Conservation (phyloP, 352 stramenopile species). For the Phytophthora quininea region DNA sequence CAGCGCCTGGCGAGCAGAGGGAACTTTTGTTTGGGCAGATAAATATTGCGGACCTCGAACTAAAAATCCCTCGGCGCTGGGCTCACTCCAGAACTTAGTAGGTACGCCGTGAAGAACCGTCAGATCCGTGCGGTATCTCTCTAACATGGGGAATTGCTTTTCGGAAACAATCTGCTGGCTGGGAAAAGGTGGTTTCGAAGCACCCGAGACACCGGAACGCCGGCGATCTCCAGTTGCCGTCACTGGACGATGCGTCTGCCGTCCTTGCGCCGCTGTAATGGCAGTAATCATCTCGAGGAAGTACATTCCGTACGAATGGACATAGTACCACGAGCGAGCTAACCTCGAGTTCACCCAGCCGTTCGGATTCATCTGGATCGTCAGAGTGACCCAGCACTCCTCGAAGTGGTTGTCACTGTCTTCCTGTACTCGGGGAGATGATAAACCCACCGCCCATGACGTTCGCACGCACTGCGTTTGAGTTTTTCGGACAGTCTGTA, state of each 20-base stretch:
- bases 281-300: conserved; percentile 85
- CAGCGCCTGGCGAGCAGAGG: conserved; percentile 61
- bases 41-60: conserved; percentile 75
- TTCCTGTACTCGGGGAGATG: conserved; percentile 57
- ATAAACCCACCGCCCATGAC: conserved; percentile 88
- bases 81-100: conserved; percentile 88
- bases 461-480: conserved; percentile 51
- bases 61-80: conserved; percentile 62
- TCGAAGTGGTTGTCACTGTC: conserved; percentile 65
- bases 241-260: conserved; percentile 29
- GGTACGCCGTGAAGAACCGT: conserved; percentile 54
- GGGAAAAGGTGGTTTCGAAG: conserved; percentile 30
- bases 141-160: conserved; percentile 60
- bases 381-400: conserved; percentile 82
- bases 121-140: conserved; percentile 71
- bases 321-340: conserved; percentile 73
- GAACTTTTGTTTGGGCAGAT: conserved; percentile 61
- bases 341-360: conserved; percentile 72
- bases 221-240: conserved; percentile 25
- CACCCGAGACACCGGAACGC: conserved; percentile 13
- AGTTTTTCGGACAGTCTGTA: conserved; percentile 44
- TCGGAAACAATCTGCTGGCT: conserved; percentile 70
- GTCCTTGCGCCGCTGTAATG: conserved; percentile 35
- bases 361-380: conserved; percentile 83
- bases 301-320: conserved; percentile 73